These are phyloP conservation scores for Trichoderma atrobrunneum DNA, from an alignment of 2,329 filamentous ascomycete genomes.

Conservation along the genomic window DNA sequence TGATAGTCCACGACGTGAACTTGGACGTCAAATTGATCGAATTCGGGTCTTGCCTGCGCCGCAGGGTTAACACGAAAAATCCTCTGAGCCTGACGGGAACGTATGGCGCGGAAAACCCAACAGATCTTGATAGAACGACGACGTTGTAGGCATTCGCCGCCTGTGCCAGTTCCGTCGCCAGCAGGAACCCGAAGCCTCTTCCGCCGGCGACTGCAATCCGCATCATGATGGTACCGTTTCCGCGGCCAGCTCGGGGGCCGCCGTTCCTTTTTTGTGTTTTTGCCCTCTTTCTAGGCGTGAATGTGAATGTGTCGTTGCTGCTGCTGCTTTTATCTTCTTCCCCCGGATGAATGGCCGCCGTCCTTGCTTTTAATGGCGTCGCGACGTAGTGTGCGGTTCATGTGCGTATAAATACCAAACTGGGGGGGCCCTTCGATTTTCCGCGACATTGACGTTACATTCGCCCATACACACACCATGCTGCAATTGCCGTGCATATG, in stretches of 20 bases:
- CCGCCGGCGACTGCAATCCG: constrained; percentile 49
- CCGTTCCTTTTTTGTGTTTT: constrained; percentile 6
- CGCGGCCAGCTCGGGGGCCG: constrained; percentile 18
- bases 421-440: constrained; percentile 21
- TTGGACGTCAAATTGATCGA: constrained; percentile 58
- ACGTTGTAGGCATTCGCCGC: constrained; percentile 61
- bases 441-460: constrained; percentile 29
- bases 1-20: constrained; percentile 68
- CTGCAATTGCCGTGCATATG: constrained; percentile 21
- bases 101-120: constrained; percentile 25
- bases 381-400: constrained; percentile 19
- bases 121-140: constrained; percentile 63
- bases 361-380: constrained; percentile 10
- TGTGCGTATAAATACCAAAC: constrained; percentile 21
- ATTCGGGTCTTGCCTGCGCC: constrained; percentile 51
- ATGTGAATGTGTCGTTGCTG: neutral
- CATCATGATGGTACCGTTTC: constrained; percentile 37
- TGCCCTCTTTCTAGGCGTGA: constrained; percentile 15
- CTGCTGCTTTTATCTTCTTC: neutral
- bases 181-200: constrained; percentile 44
- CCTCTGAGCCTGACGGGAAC: neutral
- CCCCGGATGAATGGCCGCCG: neutral
- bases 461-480: constrained; percentile 22
- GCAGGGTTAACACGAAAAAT: constrained; percentile 24
- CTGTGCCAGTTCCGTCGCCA: constrained; percentile 56